These are phyloP conservation scores for Crucihimalaya himalaica DNA, from an alignment of 345 rosid genomes.

Conservation along the genomic window DNA sequence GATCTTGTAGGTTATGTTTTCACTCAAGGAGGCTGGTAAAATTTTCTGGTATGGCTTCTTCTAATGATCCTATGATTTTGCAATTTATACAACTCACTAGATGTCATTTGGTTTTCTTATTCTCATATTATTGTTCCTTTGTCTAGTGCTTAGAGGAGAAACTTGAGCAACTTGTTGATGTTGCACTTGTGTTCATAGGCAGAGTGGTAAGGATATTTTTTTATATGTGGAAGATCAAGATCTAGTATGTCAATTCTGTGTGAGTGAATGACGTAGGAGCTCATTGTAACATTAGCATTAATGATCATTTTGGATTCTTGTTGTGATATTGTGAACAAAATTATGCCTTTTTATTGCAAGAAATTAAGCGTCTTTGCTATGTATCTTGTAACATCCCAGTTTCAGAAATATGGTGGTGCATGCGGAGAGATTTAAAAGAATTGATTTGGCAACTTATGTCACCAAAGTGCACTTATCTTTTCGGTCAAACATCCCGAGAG, in stretches of 20 bases:
- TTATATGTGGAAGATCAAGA: background rate
- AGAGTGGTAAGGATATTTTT: slow-evolving; percentile 59
- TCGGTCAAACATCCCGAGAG: too few species aligned
- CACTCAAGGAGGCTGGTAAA: slow-evolving; percentile 75
- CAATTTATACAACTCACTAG: background rate
- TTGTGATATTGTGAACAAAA: slow-evolving; percentile 11
- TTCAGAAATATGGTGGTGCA: too few species aligned
- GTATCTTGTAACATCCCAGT: too few species aligned
- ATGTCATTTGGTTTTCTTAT: slow-evolving; percentile 4
- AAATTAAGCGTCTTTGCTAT: background rate
- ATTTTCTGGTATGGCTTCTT: slow-evolving; percentile 59
- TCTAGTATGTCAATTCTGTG: background rate
- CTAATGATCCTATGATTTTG: background rate
- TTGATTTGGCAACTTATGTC: too few species aligned
- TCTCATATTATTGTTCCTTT: slow-evolving; percentile 14
- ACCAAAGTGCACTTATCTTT: too few species aligned
- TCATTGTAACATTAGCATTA: background rate
- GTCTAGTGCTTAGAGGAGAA: slow-evolving; percentile 68
- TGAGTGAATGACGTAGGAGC: background rate
- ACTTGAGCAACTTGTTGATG: slow-evolving; percentile 55
- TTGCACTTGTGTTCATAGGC: slow-evolving; percentile 87
- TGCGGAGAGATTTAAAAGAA: too few species aligned
- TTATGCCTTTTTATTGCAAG: background rate
- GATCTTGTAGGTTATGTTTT: slow-evolving; percentile 73
- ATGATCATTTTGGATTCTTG: background rate